Evolutionary conservation across 208 protist species (phyloP), one percentile per base, ranked within the genome.

Genomic region (Balamuthia mandrillaris): DNA sequence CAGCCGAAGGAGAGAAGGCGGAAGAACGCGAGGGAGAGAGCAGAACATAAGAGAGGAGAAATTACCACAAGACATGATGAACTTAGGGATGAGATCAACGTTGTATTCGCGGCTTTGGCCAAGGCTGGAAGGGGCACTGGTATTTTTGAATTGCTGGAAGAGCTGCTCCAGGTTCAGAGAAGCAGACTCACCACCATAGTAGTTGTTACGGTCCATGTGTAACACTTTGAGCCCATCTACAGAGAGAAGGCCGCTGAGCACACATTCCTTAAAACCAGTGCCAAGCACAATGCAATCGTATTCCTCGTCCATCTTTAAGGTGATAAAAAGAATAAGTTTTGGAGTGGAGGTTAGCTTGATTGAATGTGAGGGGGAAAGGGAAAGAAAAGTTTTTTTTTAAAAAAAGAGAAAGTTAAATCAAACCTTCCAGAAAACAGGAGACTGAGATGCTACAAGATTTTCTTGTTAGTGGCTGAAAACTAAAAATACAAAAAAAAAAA

Each of bases 71-170:
- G 97, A 96, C 94, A 99, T 98, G 81, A 99, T 96, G 85, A 99
- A 98, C 88, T 99, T 99, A 33, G 98, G 98, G 54, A 99, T 97
- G 45, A 99, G 90, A 92, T 99, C 99, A 21, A 99, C 93, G 86
- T 97, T 99, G 92, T 98, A 99, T 33, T 99, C 95, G 85, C 98
- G 92, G 65, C 91, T 94, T 47, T 87, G 85, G 51, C 98, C 98
- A 41, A 99, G 90, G 33, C 75, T 81, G 3, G 65, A 88, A 21
- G 94, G 92, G 47, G 79, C 93, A 7, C 91, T 86, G 37, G 88
- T 92, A 84, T 95, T 96, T n/a, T 82, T 77, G 85, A 90, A 89
- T 14, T 66, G 37, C 70, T 66, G 39, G 65, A 81, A 90, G n/a
- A 88, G 54, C 52, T 99, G 97, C 42, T 96, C 92, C 37, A 99